phyloP scores from a whole-genome alignment of 805 yeast species.

The Ogataea pilisensis region DNA sequence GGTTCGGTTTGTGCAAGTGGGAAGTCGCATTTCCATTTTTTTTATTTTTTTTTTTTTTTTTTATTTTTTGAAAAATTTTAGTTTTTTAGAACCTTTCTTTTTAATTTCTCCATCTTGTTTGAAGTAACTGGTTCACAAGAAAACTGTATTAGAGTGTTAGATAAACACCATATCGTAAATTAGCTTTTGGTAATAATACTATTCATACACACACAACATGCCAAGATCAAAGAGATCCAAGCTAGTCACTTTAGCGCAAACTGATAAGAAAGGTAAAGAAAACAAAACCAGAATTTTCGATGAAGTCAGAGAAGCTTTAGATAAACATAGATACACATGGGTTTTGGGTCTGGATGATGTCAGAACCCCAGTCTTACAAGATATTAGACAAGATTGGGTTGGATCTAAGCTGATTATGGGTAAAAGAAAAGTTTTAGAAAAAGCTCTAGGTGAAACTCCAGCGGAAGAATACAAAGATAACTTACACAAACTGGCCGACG shows the following conservation, averaged over 20 bases:
- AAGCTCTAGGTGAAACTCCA: constrained; percentile 83
- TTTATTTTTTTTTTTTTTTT: constrained; percentile 7
- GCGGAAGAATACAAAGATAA: constrained; percentile 90
- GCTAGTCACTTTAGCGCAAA: constrained; percentile 91
- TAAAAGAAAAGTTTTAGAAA: constrained; percentile 86
- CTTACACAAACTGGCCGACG: constrained; percentile 61
- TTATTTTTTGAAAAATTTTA: constrained; percentile 1
- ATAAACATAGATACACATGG: constrained; percentile 75
- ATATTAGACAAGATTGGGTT: constrained; percentile 86
- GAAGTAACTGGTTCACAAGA: no score
- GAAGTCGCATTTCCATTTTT: constrained; percentile 4
- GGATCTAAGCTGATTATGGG: constrained; percentile 90
- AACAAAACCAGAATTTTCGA: constrained; percentile 89
- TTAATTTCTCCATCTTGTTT: no score
- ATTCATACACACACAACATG: constrained; percentile 56
- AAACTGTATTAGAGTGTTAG: no score
- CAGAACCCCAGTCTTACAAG: constrained; percentile 93
- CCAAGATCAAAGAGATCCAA: constrained; percentile 97
- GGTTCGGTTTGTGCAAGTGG: constrained; percentile 15
- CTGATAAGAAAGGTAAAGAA: constrained; percentile 93
- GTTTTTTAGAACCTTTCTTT: neutral
- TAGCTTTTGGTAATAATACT: no score
- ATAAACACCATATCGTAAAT: no score
- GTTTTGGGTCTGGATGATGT: constrained; percentile 84
- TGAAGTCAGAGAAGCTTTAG: constrained; percentile 80